Percentiles rank a stretch among this genome's conserved stretches.
Conservation (phyloP, 1,284 basidiomycete species). For the Trichosporon coremiiforme region DNA sequence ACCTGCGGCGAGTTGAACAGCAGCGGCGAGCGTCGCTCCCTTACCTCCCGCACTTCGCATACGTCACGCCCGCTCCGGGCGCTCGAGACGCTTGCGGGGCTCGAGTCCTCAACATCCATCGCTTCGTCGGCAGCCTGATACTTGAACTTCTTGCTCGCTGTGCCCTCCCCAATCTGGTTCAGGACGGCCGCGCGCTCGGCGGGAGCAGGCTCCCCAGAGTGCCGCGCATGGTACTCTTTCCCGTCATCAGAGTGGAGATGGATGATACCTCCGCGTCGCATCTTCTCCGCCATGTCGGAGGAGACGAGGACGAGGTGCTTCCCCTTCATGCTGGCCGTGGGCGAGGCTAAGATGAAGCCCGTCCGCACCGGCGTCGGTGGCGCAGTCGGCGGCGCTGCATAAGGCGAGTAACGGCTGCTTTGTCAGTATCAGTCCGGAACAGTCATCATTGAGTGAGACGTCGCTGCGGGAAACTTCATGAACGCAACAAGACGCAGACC, state of each 20-base stretch:
- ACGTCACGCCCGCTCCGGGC: neutral
- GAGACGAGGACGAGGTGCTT: conserved; percentile 9
- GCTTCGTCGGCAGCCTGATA: neutral
- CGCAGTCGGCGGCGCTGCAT: neutral
- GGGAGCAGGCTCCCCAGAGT: neutral
- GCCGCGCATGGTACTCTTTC: neutral
- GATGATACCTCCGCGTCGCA: neutral
- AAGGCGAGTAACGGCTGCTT: neutral
- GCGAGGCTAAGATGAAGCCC: neutral
- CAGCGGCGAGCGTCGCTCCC: neutral
- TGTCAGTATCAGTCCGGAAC: neutral
- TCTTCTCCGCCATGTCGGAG: neutral
- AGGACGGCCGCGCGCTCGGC: neutral
- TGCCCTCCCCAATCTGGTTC: too few species aligned
- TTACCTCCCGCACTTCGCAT: neutral
- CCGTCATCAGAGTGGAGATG: neutral
- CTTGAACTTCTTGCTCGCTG: neutral
- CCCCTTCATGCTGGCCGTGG: neutral
- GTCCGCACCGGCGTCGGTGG: neutral
- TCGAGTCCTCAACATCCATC: neutral
- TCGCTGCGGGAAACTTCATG: neutral
- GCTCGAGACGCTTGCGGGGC: neutral
- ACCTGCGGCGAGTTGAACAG: neutral
- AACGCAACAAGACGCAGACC: neutral
- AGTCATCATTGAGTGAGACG: too few species aligned